Conservation (phyloP, 2,329 filamentous ascomycete species). For the Hypoxylon sp. region DNA sequence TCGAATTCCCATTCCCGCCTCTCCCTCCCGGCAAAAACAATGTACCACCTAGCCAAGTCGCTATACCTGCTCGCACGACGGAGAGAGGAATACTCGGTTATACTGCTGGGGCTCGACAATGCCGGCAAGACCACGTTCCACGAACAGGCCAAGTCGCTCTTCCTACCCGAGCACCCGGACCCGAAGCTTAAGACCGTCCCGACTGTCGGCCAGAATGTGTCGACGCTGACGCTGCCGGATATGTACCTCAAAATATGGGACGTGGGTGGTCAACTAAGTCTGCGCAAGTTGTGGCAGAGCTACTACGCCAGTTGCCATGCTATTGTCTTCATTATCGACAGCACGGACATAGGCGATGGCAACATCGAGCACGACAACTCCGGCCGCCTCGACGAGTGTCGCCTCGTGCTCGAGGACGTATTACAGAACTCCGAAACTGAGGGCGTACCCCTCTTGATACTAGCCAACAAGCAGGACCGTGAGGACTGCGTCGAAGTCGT, state of each 20-base stretch:
- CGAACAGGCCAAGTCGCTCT: conserved; percentile 94
- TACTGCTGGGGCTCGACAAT: conserved; percentile 97
- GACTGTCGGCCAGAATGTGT: conserved; percentile 97
- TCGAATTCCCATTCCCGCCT: conserved; percentile 1
- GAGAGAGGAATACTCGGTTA: conserved; percentile 99
- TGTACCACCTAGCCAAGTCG: conserved; percentile 97
- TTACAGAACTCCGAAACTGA: conserved; percentile 89
- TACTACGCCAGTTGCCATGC: conserved; percentile 96
- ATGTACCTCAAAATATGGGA: conserved; percentile 99
- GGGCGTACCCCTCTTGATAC: conserved; percentile 89
- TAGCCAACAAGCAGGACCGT: conserved; percentile 97
- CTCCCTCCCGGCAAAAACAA: conserved; percentile 56
- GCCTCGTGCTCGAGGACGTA: conserved; percentile 89
- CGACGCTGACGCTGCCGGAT: conserved; percentile 89
- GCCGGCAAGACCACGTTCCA: conserved; percentile 98
- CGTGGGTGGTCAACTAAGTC: conserved; percentile 90
- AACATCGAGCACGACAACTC: conserved; percentile 71
- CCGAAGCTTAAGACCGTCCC: conserved; percentile 89
- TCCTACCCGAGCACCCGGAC: conserved; percentile 73
- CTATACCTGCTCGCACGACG: conserved; percentile 95
- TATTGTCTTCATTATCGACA: conserved; percentile 98
- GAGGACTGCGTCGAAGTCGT: conserved; percentile 99
- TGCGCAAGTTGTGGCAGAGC: conserved; percentile 93
- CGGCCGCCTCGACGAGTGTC: conserved; percentile 86
- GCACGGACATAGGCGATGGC: conserved; percentile 90